These are phyloP conservation scores for Anastatica hierochuntica DNA, from an alignment of 345 rosid species.

Conservation along the genomic window DNA sequence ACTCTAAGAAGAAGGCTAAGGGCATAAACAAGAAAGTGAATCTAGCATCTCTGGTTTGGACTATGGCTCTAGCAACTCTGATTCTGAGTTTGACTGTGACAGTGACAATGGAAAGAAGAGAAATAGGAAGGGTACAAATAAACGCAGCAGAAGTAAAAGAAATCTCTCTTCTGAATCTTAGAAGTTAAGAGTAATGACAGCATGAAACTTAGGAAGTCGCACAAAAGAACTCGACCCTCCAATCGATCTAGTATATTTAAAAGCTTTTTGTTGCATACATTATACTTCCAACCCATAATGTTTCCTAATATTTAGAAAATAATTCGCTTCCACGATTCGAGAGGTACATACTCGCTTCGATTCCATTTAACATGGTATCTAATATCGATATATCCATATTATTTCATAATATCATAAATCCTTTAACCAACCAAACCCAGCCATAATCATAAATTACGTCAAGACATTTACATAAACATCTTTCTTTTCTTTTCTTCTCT, in stretches of 20 bases:
- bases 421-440: conserved; percentile 6
- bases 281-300: too few relatives aligned
- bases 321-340: too few relatives aligned
- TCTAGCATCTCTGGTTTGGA: conserved; percentile 29
- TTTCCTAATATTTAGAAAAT: too few relatives aligned
- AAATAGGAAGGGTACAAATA: conserved; percentile 26
- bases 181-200: conserved; percentile 32
- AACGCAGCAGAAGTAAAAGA: conserved; percentile 32
- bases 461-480: conserved; percentile 24
- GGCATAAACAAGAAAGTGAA: conserved; percentile 33
- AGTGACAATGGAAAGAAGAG: conserved; percentile 24
- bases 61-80: too few relatives aligned
- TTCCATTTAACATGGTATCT: conserved; percentile 13
- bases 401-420: not conserved
- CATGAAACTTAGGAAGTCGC: conserved; percentile 25
- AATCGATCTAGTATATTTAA: conserved; percentile 29
- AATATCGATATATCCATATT: conserved; percentile 9
- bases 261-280: too few relatives aligned
- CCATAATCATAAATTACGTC: conserved; percentile 13
- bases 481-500: not conserved
- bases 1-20: conserved; percentile 33
- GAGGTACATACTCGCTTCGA: too few relatives aligned
- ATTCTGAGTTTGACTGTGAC: conserved; percentile 6
- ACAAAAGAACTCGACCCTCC: conserved; percentile 24
- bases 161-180: conserved; percentile 27